Conservation (phyloP, 2,329 filamentous ascomycete genomes). For the Fusarium sp. region DNA sequence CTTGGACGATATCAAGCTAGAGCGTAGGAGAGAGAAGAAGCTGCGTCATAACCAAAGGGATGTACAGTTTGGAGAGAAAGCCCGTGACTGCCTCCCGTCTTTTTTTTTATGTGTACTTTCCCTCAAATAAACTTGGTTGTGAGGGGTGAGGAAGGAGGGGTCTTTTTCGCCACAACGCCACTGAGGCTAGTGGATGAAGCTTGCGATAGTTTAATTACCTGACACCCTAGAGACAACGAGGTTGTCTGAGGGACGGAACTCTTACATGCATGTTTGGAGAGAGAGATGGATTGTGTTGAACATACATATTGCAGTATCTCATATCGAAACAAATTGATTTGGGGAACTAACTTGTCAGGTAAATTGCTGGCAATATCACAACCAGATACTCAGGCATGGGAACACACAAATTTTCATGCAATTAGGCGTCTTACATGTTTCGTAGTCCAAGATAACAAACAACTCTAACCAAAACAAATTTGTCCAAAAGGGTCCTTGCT, state of each 20-base stretch:
- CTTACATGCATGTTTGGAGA: background rate
- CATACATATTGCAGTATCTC: background rate
- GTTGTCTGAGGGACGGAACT: background rate
- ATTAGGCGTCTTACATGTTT: background rate
- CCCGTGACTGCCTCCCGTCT: constrained; percentile 25
- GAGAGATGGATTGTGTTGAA: too few relatives aligned
- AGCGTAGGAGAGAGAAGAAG: constrained; percentile 19
- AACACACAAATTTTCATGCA: too few relatives aligned
- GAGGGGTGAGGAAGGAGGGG: constrained; percentile 45
- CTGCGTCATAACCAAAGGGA: constrained; percentile 46
- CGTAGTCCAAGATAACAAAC: background rate
- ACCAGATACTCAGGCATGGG: too few relatives aligned
- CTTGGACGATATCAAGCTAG: constrained; percentile 22
- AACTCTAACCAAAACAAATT: background rate
- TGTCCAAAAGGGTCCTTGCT: background rate
- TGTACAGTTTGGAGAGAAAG: constrained; percentile 18
- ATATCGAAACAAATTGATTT: background rate
- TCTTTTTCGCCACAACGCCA: constrained; percentile 41
- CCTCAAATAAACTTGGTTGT: constrained; percentile 29
- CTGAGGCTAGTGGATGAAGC: constrained; percentile 13
- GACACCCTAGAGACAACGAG: background rate
- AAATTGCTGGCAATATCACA: too few relatives aligned
- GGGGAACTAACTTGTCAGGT: too few relatives aligned
- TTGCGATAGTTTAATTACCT: constrained; percentile 5
- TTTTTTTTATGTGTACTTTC: constrained; percentile 42